Evolutionary conservation across 2,329 filamentous ascomycete genomes (phyloP).

Genomic region (Albifimbria verrucaria): DNA sequence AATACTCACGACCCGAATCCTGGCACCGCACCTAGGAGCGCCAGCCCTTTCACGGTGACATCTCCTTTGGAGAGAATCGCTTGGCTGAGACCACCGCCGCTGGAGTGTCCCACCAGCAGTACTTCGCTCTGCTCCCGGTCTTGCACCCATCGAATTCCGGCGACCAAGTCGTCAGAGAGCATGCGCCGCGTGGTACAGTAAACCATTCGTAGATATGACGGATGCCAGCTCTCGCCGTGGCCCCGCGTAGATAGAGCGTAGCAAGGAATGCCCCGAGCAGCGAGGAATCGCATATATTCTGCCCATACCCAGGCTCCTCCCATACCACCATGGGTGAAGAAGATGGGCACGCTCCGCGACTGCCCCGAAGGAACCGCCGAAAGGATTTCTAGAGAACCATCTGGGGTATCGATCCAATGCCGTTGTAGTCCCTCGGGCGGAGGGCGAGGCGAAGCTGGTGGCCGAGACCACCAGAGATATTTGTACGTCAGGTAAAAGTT

Average conservation of each 20-base stretch:
- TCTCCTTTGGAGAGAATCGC: conserved; percentile 39
- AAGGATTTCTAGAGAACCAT: conserved; percentile 47
- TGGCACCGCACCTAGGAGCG: conserved; percentile 43
- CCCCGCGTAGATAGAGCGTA: conserved; percentile 52
- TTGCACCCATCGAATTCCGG: conserved; percentile 36
- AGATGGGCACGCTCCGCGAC: conserved; percentile 30
- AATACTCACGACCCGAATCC: conserved; percentile 31
- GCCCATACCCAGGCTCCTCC: conserved; percentile 51
- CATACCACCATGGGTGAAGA: conserved; percentile 54
- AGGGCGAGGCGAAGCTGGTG: conserved; percentile 15
- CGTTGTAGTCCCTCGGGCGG: conserved; percentile 38
- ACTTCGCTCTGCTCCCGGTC: conserved; percentile 23
- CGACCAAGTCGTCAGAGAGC: conserved; percentile 42
- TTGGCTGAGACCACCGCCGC: conserved; percentile 48
- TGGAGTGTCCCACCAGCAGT: conserved; percentile 48
- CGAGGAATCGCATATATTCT: conserved; percentile 47
- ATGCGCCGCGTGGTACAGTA: conserved; percentile 39
- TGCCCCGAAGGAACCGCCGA: conserved; percentile 29
- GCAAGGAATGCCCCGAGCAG: conserved; percentile 39
- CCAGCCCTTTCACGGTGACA: conserved; percentile 40
- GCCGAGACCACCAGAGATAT: conserved; percentile 20
- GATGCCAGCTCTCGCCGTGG: conserved; percentile 50
- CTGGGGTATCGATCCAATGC: conserved; percentile 38
- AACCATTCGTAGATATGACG: conserved; percentile 44
- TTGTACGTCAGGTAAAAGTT: conserved; percentile 21